These are phyloP conservation scores for Saturnispora quitensis DNA, from an alignment of 805 yeast genomes.

Conservation along the genomic window DNA sequence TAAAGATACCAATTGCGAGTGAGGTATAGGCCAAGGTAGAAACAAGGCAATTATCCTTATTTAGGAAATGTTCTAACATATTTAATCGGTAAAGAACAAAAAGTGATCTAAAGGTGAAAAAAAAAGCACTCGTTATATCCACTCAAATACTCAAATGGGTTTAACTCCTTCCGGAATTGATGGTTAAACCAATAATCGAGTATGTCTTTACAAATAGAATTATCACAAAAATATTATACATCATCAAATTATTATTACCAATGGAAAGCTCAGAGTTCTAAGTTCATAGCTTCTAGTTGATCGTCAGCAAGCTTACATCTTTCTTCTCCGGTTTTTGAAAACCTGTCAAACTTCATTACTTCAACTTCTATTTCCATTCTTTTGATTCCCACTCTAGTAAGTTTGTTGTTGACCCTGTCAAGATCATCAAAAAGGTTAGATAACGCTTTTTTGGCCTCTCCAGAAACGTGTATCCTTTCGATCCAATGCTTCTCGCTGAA, in stretches of 20 bases:
- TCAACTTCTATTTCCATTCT: constrained; percentile 22
- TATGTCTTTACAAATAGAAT: not conserved
- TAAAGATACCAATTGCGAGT: constrained; percentile 54
- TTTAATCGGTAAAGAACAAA: not conserved
- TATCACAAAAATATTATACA: not conserved
- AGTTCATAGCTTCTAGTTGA: constrained; percentile 41
- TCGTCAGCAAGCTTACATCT: constrained; percentile 29
- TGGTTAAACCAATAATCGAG: not conserved
- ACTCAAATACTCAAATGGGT: not conserved
- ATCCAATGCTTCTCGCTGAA: constrained; percentile 24
- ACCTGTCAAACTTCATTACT: constrained; percentile 19
- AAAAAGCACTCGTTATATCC: not conserved
- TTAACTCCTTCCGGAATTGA: not conserved
- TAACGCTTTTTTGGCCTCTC: constrained; percentile 15
- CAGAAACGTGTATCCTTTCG: constrained; percentile 17
- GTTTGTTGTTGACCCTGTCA: constrained; percentile 15
- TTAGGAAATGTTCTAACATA: not conserved
- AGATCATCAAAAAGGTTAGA: constrained; percentile 18
- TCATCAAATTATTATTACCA: not conserved
- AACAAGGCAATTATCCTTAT: constrained; percentile 4
- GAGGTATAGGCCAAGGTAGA: constrained; percentile 29
- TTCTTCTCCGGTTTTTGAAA: constrained; percentile 21
- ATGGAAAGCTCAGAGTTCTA: constrained; percentile 10
- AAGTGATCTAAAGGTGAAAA: not conserved
- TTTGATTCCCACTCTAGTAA: constrained; percentile 13